phyloP scores from a whole-genome alignment of 768 basidiomycete genomes.

The Pholiota molesta region DNA sequence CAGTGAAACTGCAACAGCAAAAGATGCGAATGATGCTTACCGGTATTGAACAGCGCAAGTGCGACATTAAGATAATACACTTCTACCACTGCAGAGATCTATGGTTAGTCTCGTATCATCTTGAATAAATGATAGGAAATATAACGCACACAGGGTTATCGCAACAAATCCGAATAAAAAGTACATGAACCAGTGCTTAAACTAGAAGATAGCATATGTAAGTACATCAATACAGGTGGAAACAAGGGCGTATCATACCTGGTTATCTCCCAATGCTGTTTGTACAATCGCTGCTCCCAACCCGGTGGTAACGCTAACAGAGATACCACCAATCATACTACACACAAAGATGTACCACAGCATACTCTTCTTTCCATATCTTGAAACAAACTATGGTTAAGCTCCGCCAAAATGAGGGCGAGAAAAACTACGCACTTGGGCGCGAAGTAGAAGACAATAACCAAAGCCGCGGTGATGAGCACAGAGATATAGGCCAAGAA shows the following conservation, averaged over 20 bases:
- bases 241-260: conserved; percentile 45
- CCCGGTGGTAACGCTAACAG: conserved; percentile 93
- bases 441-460: conserved; percentile 82
- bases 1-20: conserved; percentile 11
- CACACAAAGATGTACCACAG: conserved; percentile 95
- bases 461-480: conserved; percentile 64
- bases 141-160: conserved; percentile 73
- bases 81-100: conserved; percentile 64
- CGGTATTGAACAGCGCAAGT: conserved; percentile 92
- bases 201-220: conserved; percentile 44
- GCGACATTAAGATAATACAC: conserved; percentile 97
- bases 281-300: conserved; percentile 91
- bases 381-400: conserved; percentile 20
- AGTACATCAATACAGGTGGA: neutral
- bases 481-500: conserved; percentile 75
- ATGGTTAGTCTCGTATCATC: conserved; percentile 16
- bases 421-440: conserved; percentile 55
- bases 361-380: conserved; percentile 92
- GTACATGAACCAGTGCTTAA: conserved; percentile 92
- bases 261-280: conserved; percentile 73
- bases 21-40: conserved; percentile 37
- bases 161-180: conserved; percentile 84
- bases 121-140: conserved; percentile 21
- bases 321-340: conserved; percentile 95
- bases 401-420: neutral